These are phyloP conservation scores for Dalbergia cochinchinensis DNA, from an alignment of 306 rosid genomes.

Conservation along the genomic window DNA sequence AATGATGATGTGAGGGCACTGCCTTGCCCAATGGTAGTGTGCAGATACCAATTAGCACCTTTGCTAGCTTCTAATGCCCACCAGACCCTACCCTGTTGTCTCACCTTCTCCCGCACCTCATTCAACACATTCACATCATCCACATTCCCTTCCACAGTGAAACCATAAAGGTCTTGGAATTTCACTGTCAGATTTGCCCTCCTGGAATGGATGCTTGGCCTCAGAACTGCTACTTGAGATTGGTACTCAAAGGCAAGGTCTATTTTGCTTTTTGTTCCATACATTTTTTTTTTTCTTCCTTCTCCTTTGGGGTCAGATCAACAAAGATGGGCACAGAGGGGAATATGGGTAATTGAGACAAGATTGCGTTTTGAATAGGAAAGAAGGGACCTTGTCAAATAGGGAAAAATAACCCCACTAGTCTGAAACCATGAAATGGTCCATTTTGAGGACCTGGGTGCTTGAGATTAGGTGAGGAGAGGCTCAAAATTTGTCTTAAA, in stretches of 20 bases:
- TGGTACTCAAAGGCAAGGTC: slow-evolving; percentile 91
- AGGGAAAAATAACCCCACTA: slow-evolving; percentile 45
- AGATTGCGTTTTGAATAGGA: slow-evolving; percentile 38
- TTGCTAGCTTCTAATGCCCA: slow-evolving; percentile 98
- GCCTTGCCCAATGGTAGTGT: slow-evolving; percentile 77
- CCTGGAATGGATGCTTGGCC: slow-evolving; percentile 96
- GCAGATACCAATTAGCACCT: slow-evolving; percentile 96
- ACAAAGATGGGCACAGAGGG: slow-evolving; percentile 40
- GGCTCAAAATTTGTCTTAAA: slow-evolving; percentile 34
- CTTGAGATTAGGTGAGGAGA: slow-evolving; percentile 43
- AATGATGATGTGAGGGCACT: slow-evolving; percentile 82
- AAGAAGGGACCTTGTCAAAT: slow-evolving; percentile 51
- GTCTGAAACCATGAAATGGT: slow-evolving; percentile 60
- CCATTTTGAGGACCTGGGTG: slow-evolving; percentile 49
- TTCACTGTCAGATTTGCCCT: slow-evolving; percentile 93
- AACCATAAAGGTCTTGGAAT: slow-evolving; percentile 97
- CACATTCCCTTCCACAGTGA: slow-evolving; percentile 97
- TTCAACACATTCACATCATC: slow-evolving; percentile 97
- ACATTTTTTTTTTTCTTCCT: slow-evolving; percentile 58
- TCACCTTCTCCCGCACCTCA: slow-evolving; percentile 97
- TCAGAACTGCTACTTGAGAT: slow-evolving; percentile 76
- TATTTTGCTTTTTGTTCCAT: slow-evolving; percentile 78
- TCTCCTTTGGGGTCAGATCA: slow-evolving; percentile 45
- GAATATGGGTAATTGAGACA: neutral
- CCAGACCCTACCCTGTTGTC: slow-evolving; percentile 95